Percentiles rank a stretch among this genome's conserved stretches.
phyloP scores from a whole-genome alignment of 2,329 filamentous ascomycete genomes.

The Fusarium sp. region DNA sequence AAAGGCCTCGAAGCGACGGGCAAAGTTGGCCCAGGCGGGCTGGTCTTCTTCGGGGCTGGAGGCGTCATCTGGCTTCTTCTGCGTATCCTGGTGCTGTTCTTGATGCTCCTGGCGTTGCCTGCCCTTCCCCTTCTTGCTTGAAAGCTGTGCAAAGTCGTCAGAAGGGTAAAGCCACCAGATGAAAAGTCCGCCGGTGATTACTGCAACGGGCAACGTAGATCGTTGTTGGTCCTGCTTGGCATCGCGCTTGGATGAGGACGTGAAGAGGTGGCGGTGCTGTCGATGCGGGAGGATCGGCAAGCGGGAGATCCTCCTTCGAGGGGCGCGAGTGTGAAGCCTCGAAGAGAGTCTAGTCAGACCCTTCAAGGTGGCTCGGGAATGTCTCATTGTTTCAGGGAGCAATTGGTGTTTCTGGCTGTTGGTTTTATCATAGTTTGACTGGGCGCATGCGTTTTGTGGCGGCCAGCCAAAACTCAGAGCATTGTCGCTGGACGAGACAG shows the following conservation, averaged over 20 bases:
- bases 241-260: constrained; percentile 25
- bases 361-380: constrained; percentile 38
- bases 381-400: constrained; percentile 32
- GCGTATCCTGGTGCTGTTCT: constrained; percentile 27
- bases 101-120: constrained; percentile 13
- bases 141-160: constrained; percentile 56
- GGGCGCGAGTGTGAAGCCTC: constrained; percentile 26
- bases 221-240: constrained; percentile 38
- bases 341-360: constrained; percentile 33
- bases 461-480: constrained; percentile 17
- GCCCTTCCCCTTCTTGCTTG: constrained; percentile 27
- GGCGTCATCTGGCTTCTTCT: constrained; percentile 14
- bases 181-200: constrained; percentile 53
- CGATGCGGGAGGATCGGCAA: constrained; percentile 23
- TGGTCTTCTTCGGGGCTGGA: constrained; percentile 40
- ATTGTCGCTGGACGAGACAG: constrained; percentile 13
- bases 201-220: constrained; percentile 47
- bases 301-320: constrained; percentile 30
- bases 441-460: constrained; percentile 35
- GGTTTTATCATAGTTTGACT: constrained; percentile 20
- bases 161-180: constrained; percentile 59
- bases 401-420: constrained; percentile 16
- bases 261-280: constrained; percentile 33
- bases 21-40: constrained; percentile 62
- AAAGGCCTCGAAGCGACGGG: constrained; percentile 63